phyloP scores from a whole-genome alignment of 2,329 filamentous ascomycete species.

The Ophiostoma piceae region DNA sequence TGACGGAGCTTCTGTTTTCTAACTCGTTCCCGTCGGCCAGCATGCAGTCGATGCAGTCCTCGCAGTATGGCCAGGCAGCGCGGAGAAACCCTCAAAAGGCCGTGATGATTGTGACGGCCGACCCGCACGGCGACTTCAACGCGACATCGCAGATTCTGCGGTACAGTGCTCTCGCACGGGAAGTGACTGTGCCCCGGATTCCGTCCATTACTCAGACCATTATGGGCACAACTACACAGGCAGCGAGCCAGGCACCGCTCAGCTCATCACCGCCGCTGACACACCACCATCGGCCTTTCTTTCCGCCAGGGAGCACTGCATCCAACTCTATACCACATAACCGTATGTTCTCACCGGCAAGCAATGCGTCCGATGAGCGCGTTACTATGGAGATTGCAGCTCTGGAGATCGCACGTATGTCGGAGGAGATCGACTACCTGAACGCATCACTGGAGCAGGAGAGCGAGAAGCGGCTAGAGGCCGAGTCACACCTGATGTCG shows the following conservation, averaged over 20 bases:
- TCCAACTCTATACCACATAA: conserved; percentile 23
- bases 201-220: conserved; percentile 77
- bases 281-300: conserved; percentile 23
- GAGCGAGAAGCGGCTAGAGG: conserved; percentile 61
- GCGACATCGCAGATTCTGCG: conserved; percentile 93
- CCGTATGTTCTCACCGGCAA: conserved; percentile 39
- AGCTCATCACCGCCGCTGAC: neutral
- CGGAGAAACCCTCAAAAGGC: conserved; percentile 73
- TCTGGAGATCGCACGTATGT: conserved; percentile 73
- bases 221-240: conserved; percentile 36
- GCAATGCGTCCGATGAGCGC: conserved; percentile 44
- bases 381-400: conserved; percentile 78
- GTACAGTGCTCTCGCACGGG: conserved; percentile 86
- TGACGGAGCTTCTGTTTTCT: conserved; percentile 81
- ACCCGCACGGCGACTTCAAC: conserved; percentile 90
- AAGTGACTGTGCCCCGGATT: conserved; percentile 85
- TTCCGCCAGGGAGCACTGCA: conserved; percentile 34
- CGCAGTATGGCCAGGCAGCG: conserved; percentile 29
- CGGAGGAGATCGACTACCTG: conserved; percentile 70
- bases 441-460: conserved; percentile 65
- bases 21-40: conserved; percentile 70
- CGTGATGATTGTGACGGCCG: conserved; percentile 94
- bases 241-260: conserved; percentile 19
- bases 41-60: conserved; percentile 34
- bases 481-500: conserved; percentile 66